These are phyloP conservation scores for Angomonas deanei DNA, from an alignment of 208 protist species.

Conservation along the genomic window DNA sequence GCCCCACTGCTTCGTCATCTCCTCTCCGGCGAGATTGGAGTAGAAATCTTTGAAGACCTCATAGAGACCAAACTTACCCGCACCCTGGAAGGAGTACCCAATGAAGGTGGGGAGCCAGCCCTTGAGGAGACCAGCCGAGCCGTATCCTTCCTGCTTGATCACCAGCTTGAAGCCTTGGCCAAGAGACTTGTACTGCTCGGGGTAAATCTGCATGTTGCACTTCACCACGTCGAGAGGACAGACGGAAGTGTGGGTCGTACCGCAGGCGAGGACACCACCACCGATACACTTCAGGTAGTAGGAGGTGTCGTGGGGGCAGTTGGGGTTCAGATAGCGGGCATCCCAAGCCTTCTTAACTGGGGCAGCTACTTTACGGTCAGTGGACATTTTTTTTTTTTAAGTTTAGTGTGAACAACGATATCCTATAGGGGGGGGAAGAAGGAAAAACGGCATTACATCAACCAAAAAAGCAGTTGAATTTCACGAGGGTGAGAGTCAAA, in stretches of 20 bases:
- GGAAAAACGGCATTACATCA: too few relatives aligned
- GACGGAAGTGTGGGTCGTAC: constrained; percentile 92
- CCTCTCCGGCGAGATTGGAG: constrained; percentile 84
- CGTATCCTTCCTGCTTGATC: constrained; percentile 56
- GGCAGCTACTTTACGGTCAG: not conserved
- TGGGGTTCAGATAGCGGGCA: constrained; percentile 69
- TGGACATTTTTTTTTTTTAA: constrained; percentile 5
- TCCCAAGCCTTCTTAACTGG: constrained; percentile 46
- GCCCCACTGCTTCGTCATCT: constrained; percentile 62
- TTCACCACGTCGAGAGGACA: constrained; percentile 96
- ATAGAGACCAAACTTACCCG: constrained; percentile 94
- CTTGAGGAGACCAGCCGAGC: constrained; percentile 69
- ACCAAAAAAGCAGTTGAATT: too few relatives aligned
- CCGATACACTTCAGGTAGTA: constrained; percentile 93
- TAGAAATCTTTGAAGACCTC: constrained; percentile 93
- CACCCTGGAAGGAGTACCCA: constrained; percentile 92
- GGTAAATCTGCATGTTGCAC: constrained; percentile 93
- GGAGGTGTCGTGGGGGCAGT: constrained; percentile 48
- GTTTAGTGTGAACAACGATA: not conserved
- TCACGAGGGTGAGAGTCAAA: too few relatives aligned
- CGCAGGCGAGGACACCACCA: constrained; percentile 92
- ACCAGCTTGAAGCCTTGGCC: constrained; percentile 60
- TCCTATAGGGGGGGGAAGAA: too few relatives aligned
- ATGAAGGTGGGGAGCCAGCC: constrained; percentile 90
- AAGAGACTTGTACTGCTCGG: constrained; percentile 84